Evolutionary conservation across 1,284 basidiomycete species (phyloP), one percentile per base, ranked within the genome.

Genomic region (Irpex lacteus): DNA sequence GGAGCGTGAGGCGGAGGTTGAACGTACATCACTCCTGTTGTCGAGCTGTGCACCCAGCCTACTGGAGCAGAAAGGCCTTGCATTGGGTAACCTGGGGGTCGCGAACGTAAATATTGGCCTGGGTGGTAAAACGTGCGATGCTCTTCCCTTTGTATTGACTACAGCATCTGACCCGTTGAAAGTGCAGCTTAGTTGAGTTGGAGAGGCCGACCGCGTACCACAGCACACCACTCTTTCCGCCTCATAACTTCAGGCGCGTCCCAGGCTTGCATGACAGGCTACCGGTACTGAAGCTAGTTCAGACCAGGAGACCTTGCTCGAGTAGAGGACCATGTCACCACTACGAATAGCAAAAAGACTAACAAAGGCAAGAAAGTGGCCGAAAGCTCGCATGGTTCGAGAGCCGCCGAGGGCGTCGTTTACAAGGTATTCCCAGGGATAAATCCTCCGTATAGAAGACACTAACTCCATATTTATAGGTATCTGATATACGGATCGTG

Each of bases 1-100:
- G 62, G 96, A 98, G 76, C 85, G 93, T 26, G 82, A 88, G 53
- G 92, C 92, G 47, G 96, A 98, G 73, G 86, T 96, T 66, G 89
- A 93, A 65, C 85, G 94, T 59, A 92, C 86, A 26, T 87, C 90
- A 5, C 81, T 97, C 8, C 77, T 97, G 36, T 83, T 96, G 50
- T 91, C 92, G 4, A 94, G 94, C 66, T 95, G 93, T 72, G 84
- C 90, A 4, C 91, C 91, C 0, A 94, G 89, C 70, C 78, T 96
- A 9, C 83, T 98, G 15, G 95, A 98, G 75, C 89, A 92, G 69
- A 90, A 93, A 69, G 96, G 96, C 1, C 80, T 98, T 4, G 90
- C 93, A 1, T 76, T 98, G 0, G 85, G 86, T 37, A 88, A 89
- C 36, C 80, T 98, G 7, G 88, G 90, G 0, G 81, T 95, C 0